These are phyloP conservation scores for Podaxis carcinomalis DNA, from an alignment of 768 basidiomycete species.

Conservation along the genomic window DNA sequence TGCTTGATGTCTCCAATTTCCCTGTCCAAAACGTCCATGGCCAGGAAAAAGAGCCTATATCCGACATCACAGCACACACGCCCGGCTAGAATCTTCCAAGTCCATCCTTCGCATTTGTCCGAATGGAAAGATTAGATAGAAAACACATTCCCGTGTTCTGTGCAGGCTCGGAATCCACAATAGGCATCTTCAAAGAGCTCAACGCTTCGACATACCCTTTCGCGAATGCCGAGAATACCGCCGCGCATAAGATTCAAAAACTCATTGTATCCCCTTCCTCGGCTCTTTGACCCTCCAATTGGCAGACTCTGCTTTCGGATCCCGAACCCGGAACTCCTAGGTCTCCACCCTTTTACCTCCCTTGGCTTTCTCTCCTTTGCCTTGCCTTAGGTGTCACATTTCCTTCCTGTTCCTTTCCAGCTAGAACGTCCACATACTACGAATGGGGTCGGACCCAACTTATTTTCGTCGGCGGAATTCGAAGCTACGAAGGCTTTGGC, in stretches of 20 bases:
- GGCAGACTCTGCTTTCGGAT: background rate
- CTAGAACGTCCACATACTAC: background rate
- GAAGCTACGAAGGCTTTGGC: background rate
- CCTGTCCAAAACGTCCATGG: no score
- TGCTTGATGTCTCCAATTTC: no score
- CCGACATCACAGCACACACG: background rate
- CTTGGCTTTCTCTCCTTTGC: background rate
- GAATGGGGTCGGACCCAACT: background rate
- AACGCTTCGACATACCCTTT: background rate
- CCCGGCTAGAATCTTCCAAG: background rate
- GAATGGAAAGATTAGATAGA: slow-evolving; percentile 9
- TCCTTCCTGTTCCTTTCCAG: background rate
- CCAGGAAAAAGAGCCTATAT: background rate
- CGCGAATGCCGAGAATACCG: background rate
- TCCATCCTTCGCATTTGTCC: slow-evolving; percentile 9
- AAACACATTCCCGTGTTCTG: background rate
- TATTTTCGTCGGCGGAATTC: slow-evolving; percentile 3
- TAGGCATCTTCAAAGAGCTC: slow-evolving; percentile 11
- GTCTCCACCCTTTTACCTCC: background rate
- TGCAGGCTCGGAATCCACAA: slow-evolving; percentile 5
- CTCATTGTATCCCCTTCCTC: background rate
- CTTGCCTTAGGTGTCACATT: background rate
- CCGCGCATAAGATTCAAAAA: background rate
- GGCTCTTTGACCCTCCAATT: background rate
- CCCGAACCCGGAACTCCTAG: background rate